A percentile compares a stretch with the other conserved stretches of the same genome.
Evolutionary conservation across 495 filamentous ascomycete genomes (phyloP).

Genomic region (Tuber magnatum): DNA sequence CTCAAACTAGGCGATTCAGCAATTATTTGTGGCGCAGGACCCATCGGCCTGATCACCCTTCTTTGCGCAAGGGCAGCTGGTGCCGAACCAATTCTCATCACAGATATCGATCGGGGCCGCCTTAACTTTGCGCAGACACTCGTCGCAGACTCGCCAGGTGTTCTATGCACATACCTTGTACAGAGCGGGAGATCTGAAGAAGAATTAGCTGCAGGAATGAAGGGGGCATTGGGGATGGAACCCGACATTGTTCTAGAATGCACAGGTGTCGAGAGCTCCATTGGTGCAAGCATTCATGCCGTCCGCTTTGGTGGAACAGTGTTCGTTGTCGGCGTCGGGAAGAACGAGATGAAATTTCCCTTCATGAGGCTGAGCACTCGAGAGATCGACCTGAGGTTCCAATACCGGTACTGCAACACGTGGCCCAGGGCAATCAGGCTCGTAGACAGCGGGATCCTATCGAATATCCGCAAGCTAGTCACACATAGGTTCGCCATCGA

Average conservation of each 20-base stretch:
- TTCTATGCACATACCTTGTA: slow-evolving; percentile 70
- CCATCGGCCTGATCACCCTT: slow-evolving; percentile 79
- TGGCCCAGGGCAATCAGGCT: slow-evolving; percentile 90
- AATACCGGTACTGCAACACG: slow-evolving; percentile 91
- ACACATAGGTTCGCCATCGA: slow-evolving; percentile 82
- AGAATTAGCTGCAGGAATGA: slow-evolving; percentile 59
- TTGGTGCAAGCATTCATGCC: slow-evolving; percentile 76
- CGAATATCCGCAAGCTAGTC: slow-evolving; percentile 66
- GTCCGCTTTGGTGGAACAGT: slow-evolving; percentile 91
- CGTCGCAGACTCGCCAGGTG: slow-evolving; percentile 49
- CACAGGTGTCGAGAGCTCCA: slow-evolving; percentile 84
- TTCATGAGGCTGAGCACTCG: slow-evolving; percentile 86
- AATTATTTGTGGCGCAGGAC: slow-evolving; percentile 80
- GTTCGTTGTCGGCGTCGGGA: slow-evolving; percentile 86
- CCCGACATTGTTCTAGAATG: slow-evolving; percentile 77
- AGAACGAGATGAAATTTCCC: slow-evolving; percentile 86
- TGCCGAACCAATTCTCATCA: slow-evolving; percentile 78
- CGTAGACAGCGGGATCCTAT: slow-evolving; percentile 68
- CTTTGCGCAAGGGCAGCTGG: slow-evolving; percentile 76
- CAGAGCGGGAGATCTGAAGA: slow-evolving; percentile 58
- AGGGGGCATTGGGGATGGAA: slow-evolving; percentile 61
- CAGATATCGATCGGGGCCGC: slow-evolving; percentile 81
- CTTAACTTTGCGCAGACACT: slow-evolving; percentile 74
- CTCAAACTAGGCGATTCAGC: slow-evolving; percentile 75
- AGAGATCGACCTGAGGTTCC: slow-evolving; percentile 90